Evolutionary conservation across 169 alveolate genomes (phyloP), one percentile per base, ranked within the genome.

Genomic region (Blepharisma undulans): DNA sequence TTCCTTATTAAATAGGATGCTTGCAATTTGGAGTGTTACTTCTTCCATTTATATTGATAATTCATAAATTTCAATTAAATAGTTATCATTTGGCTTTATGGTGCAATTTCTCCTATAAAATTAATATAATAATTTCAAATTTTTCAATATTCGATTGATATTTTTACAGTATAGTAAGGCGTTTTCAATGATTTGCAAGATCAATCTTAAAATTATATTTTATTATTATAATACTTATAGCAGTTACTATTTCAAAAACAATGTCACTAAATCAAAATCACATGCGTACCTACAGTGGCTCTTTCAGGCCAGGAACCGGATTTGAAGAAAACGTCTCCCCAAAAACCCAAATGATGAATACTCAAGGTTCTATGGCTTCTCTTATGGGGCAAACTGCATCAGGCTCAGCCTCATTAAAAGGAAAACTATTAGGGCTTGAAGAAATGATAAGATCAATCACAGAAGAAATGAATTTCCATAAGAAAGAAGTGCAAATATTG

Each of bases 391-490:
- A 48, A 48, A 48, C 66, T 48, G 66, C 66, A 10, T 48, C 80
- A 25, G 84, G 84, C 78, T 90, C 96, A 22, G 97, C 97, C 25
- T 93, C 98, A 16, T 92, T 96, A n/a, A 96, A 96, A 88, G 98
- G 98, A 76, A 96, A 96, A 85, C 88, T 96, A 27, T 92, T 94
- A 84, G 89, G 93, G 30, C 90, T 96, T 76, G 98, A 96, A 91
- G 97, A 96, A 82, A 90, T 94, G 94, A 94, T 96, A 14, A 92
- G 93, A 85, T 84, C 92, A 61, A 82, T 97, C 29, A 92, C 95
- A 30, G 98, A 97, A 76, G 98, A 97, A 86, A 94, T 97, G 93
- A 95, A 95, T 80, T 95, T 92, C 87, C 98, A 95, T 90, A 97
- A 95, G 87, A 95, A 95, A 88, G 98, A 97, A 93, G 98, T 97